Base-by-base conservation (phyloP, 345 rosid genomes). In the Arabis alpina region DNA sequence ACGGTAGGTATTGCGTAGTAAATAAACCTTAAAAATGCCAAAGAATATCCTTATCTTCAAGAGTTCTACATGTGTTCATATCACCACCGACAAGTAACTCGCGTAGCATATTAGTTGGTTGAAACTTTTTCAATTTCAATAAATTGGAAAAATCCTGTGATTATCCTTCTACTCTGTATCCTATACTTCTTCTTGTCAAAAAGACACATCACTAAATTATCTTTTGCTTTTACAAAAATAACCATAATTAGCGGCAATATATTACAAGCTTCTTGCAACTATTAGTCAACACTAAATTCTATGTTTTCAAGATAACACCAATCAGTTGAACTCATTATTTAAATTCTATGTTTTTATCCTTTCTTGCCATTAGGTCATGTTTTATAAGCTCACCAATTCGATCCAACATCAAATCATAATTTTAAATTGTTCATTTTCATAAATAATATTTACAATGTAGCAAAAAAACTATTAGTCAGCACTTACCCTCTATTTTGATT, bases 31-130 rank as follows among this genome's bases (percentile, higher is more conserved):
- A 36, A 74, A 66, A 74, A 61, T 67, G 73, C 73, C 68, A 63
- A 55, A 23, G 79, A 55, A 75, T 75, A 69, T 75, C 24, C 75
- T 61, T 63, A 62, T 40, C 65, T 69, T 75, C 73, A 15, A 43
- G 43, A 64, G 58, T 39, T 54, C 24, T 45, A 36, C 68, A 43
- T 24, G 69, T 68, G 60, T 47, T 47, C 9, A 8, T 13, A 47
- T 16, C 61, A 25, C 55, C 70, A 69, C 79, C 75, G 75, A 75
- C 75, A 75, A 61, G 51, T 51, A 51, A 56, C 52, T 56, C 76
- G 66, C 53, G 71, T 49, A 67, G 52, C 68, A 30, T 64, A 28
- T 10, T 23, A 12, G 66, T 73, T 66, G 56, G 73, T 19, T 59
- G 23, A 52, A 66, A 59, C 25, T 49, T 48, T 40, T 6, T 2